phyloP scores from a whole-genome alignment of 2,329 filamentous ascomycete genomes.

The Fragosphaeria purpurea region DNA sequence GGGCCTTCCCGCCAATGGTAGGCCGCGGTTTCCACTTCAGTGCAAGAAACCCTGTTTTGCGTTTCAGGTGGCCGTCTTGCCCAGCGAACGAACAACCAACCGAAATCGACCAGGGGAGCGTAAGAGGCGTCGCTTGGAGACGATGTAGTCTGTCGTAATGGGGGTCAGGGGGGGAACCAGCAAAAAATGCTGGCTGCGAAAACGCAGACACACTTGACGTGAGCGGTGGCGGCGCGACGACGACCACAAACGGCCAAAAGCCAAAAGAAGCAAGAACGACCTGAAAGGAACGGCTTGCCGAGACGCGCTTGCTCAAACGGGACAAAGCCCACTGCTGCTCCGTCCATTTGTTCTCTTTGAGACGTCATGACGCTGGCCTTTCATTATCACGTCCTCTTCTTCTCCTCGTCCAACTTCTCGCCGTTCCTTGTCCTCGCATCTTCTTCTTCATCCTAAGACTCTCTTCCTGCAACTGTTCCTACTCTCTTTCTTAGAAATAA shows the following conservation, averaged over 20 bases:
- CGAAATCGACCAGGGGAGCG: too few relatives aligned
- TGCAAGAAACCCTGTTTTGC: constrained; percentile 6
- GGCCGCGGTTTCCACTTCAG: background rate
- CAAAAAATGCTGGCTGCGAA: too few relatives aligned
- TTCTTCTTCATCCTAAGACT: background rate
- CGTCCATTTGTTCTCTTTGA: too few relatives aligned
- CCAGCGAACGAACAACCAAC: constrained; percentile 4
- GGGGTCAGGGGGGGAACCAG: too few relatives aligned
- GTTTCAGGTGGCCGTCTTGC: constrained; percentile 6
- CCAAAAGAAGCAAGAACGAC: too few relatives aligned
- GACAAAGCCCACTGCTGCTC: too few relatives aligned
- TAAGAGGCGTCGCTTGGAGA: background rate
- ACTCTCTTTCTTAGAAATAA: background rate
- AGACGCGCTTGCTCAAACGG: too few relatives aligned
- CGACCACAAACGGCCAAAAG: too few relatives aligned
- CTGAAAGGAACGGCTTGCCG: too few relatives aligned
- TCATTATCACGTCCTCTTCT: background rate
- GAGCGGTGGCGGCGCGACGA: too few relatives aligned
- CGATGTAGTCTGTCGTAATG: too few relatives aligned
- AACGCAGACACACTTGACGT: too few relatives aligned
- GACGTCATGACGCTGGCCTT: background rate
- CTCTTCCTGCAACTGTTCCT: background rate
- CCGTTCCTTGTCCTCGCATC: background rate
- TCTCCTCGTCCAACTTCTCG: background rate
- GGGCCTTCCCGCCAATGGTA: constrained; percentile 6